These are phyloP conservation scores for Sphagnum fallax DNA, from an alignment of 228 moss, liverwort and hornwort genomes.

Conservation along the genomic window DNA sequence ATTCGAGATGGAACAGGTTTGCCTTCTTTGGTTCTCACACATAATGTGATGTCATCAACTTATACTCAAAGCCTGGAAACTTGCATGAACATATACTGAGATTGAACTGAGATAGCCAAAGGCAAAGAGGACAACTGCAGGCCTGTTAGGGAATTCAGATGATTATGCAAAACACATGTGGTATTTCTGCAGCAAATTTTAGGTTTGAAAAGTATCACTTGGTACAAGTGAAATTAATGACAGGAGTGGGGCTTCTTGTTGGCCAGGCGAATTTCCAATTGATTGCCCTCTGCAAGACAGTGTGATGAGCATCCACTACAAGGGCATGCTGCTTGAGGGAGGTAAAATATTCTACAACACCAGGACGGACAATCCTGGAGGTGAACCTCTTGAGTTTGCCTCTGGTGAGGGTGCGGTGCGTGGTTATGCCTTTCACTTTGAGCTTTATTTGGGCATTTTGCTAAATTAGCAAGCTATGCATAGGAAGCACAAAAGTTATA, in stretches of 20 bases:
- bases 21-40: background rate
- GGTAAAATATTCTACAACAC: constrained; percentile 74
- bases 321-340: constrained; percentile 68
- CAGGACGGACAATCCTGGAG: constrained; percentile 39
- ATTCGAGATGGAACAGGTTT: constrained; percentile 80
- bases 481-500: too few relatives aligned
- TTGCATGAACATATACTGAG: too few relatives aligned
- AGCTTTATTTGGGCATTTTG: too few relatives aligned
- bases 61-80: too few relatives aligned
- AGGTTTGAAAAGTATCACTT: background rate
- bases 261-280: constrained; percentile 91
- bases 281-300: constrained; percentile 98
- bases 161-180: too few relatives aligned
- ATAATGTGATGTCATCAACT: background rate
- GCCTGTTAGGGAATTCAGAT: too few relatives aligned
- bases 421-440: constrained; percentile 23
- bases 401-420: constrained; percentile 99
- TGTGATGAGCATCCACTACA: constrained; percentile 78
- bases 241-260: constrained; percentile 8
- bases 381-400: constrained; percentile 69
- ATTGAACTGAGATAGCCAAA: too few relatives aligned
- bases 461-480: too few relatives aligned
- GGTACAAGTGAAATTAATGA: background rate
- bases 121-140: too few relatives aligned
- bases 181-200: too few relatives aligned